Evolutionary conservation across 2,329 filamentous ascomycete genomes (phyloP), one percentile per base, ranked within the genome.

Genomic region (Lanzia echinophila): DNA sequence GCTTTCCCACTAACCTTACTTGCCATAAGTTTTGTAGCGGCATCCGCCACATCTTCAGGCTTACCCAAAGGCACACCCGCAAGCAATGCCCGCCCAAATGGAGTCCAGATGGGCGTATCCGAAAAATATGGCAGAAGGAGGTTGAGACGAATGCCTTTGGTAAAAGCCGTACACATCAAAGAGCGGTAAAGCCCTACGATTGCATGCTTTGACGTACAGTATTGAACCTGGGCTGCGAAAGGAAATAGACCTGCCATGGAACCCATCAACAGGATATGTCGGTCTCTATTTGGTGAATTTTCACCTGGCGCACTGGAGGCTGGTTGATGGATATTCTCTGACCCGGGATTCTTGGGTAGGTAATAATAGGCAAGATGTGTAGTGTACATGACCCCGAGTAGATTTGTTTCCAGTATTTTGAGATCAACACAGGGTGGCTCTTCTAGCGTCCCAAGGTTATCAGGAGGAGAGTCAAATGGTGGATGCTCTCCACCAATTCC

Each of bases 121-220:
- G 78, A 75, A 66, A 86, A 87, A 68, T 86, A 87, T 0, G 84
- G 84, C 55, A 76, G 78, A n/a, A 88, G 66, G 63, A 86, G 73
- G 64, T 87, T 88, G 56, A 85, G 71, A 43, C 85, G 75, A 41
- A 87, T 70, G 22, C 79, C 79, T 41, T 74, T 68, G 7, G 68
- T 59, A 51, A 74, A 73, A 2, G 75, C 71, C 0, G 75, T 76
- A 3, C 71, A 66, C 15, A 83, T 74, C 44, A 88, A 69, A 6
- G 75, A 73, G 42, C 84, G 75, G 67, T 84, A 87, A 33, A 87
- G 70, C 0, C 84, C 85, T 11, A 84, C 72, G 0, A 88, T 76
- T 19, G 75, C 84, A 68, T 88, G 84, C 66, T 88, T 88, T 43
- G 80, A 76, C 32, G 78, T 73, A 22, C 74, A 74, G 67, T 88